phyloP scores from a whole-genome alignment of 1,284 basidiomycete genomes.

The Cutaneotrichosporon mucoides region DNA sequence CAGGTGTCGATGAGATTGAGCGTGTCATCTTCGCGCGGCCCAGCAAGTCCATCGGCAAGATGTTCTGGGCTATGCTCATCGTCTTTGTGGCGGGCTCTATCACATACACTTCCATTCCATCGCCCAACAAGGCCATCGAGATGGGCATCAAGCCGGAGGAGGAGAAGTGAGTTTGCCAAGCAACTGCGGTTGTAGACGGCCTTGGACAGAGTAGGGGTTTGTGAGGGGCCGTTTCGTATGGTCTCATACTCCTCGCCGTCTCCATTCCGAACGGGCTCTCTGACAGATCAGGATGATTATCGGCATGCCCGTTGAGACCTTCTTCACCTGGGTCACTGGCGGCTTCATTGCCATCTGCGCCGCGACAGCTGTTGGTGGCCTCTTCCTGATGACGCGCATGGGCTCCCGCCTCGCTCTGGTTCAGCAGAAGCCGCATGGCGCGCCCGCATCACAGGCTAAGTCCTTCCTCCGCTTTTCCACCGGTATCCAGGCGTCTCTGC shows the following conservation, averaged over 20 bases:
- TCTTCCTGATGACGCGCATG: conserved; percentile 9
- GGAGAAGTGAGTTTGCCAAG: conserved; percentile 8
- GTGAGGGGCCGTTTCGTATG: no score
- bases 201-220: no score
- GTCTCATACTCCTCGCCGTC: no score
- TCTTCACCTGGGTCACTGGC: conserved; percentile 7
- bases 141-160: background rate
- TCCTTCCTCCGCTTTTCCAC: conserved; percentile 13
- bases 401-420: conserved; percentile 17
- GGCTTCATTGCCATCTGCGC: conserved; percentile 3
- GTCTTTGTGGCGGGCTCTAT: conserved; percentile 1
- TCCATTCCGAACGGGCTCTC: background rate
- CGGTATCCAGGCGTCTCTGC: conserved; percentile 7
- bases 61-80: conserved; percentile 11
- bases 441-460: background rate
- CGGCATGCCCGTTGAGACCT: conserved; percentile 8
- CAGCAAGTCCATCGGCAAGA: background rate
- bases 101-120: conserved; percentile 9
- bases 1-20: conserved; percentile 13
- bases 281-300: conserved; percentile 7
- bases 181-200: no score
- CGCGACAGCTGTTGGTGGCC: conserved; percentile 1
- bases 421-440: conserved; percentile 1
- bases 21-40: conserved; percentile 22
- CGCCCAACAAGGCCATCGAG: conserved; percentile 3